Conservation (phyloP, 2,329 filamentous ascomycete genomes). For the Penicillium concentricum region DNA sequence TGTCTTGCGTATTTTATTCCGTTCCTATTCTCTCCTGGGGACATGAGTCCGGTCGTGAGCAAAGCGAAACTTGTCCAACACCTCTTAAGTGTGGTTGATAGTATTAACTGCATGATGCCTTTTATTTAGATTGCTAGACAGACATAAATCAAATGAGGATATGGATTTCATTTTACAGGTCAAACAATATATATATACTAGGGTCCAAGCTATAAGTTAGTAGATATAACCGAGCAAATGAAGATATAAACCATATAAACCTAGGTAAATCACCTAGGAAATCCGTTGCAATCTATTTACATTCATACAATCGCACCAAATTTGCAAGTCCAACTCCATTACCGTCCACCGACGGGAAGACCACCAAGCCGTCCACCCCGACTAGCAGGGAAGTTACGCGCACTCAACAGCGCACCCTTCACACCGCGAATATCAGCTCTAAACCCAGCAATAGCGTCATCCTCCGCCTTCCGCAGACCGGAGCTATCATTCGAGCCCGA, state of each 20-base stretch:
- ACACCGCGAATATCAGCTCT: conserved; percentile 62
- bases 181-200: neutral
- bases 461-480: conserved; percentile 44
- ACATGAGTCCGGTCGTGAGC: conserved; percentile 18
- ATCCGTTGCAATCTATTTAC: neutral
- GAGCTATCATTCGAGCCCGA: conserved; percentile 11
- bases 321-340: neutral
- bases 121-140: conserved; percentile 12
- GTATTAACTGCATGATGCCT: neutral
- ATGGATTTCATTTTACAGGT: neutral
- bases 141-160: conserved; percentile 8
- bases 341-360: conserved; percentile 16
- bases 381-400: conserved; percentile 57
- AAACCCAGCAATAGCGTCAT: conserved; percentile 58
- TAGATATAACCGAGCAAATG: neutral
- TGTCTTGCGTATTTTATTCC: conserved; percentile 19
- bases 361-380: conserved; percentile 28
- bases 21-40: conserved; percentile 9
- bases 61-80: conserved; percentile 10
- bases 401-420: conserved; percentile 63
- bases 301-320: neutral
- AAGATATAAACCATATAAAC: neutral
- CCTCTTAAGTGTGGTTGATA: neutral
- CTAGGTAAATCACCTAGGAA: neutral
- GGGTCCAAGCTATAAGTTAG: neutral